Evolutionary conservation across 1,284 basidiomycete genomes (phyloP), one percentile per base, ranked within the genome.

Genomic region (Volvariella surrecta): DNA sequence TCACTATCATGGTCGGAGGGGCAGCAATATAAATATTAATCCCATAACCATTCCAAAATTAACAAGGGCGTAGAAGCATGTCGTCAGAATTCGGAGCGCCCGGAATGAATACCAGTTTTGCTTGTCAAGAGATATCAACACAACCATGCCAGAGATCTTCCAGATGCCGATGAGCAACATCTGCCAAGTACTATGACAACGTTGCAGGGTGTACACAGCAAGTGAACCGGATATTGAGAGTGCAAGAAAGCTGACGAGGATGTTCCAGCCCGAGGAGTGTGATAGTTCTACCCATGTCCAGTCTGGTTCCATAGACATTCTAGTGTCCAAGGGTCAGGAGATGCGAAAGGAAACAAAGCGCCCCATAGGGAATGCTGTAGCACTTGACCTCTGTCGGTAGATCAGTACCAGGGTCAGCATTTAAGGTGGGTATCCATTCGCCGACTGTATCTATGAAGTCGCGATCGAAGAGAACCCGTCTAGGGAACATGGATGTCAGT

Each of bases 71-170:
- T 28, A 28, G 11, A 28, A 28, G 24, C 24, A 28, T 6, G 11
- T 28, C 6, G 24, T 28, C 24, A 28, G 24, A 11, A 28, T 11
- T 11, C 24, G 24, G 6, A 28, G 24, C 6, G 24, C 6, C 6
- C 24, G 24, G 11, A 6, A 28, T 11, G 6, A 6, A 11, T 6
- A 28, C 34, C 34, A 35, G 34, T 35, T 19, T 16, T 35, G 13
- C n/a, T 35, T 35, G n/a, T 7, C 34, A 4, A 35, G 34, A 4
- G 34, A 35, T n/a, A 35, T 35, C 8, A 16, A 19, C 13, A 6
- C 34, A n/a, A 35, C 34, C 34, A 35, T 35, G n/a, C 34, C 34
- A 8, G 34, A 8, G n/a, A n/a, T n/a, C 18, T 35, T 35, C 34
- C 34, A 35, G 18, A 35, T 19, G 15, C 34, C 34, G 15, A 35